phyloP scores from a whole-genome alignment of 352 stramenopile genomes.

The Globisporangium yorkense region DNA sequence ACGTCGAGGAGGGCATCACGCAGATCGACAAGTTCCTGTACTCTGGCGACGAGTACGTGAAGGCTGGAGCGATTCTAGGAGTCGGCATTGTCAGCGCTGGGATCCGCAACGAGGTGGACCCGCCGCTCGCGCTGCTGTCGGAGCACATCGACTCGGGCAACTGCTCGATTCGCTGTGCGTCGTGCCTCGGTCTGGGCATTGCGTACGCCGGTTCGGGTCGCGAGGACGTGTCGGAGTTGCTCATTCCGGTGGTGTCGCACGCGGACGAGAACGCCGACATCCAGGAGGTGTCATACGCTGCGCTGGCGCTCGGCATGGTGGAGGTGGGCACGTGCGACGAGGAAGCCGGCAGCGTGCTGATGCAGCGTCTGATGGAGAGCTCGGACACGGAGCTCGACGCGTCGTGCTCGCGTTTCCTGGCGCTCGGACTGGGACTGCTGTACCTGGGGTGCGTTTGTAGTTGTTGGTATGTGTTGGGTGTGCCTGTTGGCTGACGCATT shows the following conservation, averaged over 20 bases:
- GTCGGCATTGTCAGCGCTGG: constrained; percentile 94
- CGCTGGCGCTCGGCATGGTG: constrained; percentile 96
- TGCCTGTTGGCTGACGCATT: neutral
- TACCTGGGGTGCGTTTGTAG: constrained; percentile 90
- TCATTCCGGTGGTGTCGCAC: constrained; percentile 93
- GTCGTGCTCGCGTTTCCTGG: constrained; percentile 95
- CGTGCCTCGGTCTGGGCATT: constrained; percentile 96
- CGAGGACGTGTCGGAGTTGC: constrained; percentile 96
- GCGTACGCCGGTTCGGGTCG: constrained; percentile 95
- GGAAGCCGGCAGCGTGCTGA: constrained; percentile 93
- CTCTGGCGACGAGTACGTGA: constrained; percentile 97
- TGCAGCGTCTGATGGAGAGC: constrained; percentile 98
- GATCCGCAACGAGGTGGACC: constrained; percentile 96
- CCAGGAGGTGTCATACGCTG: constrained; percentile 90
- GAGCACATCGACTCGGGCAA: constrained; percentile 96
- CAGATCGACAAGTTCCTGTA: constrained; percentile 99
- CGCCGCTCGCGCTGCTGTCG: constrained; percentile 94
- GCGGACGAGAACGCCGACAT: constrained; percentile 90
- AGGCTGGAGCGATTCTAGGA: constrained; percentile 96
- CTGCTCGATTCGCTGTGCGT: constrained; percentile 91
- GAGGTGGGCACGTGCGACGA: constrained; percentile 98
- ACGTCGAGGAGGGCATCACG: constrained; percentile 98
- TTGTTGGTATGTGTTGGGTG: neutral
- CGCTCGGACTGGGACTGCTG: constrained; percentile 95
- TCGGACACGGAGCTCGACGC: constrained; percentile 96